Evolutionary conservation across 768 basidiomycete species (phyloP), one percentile per base, ranked within the genome.

Genomic region (Lepiota subincarnata): DNA sequence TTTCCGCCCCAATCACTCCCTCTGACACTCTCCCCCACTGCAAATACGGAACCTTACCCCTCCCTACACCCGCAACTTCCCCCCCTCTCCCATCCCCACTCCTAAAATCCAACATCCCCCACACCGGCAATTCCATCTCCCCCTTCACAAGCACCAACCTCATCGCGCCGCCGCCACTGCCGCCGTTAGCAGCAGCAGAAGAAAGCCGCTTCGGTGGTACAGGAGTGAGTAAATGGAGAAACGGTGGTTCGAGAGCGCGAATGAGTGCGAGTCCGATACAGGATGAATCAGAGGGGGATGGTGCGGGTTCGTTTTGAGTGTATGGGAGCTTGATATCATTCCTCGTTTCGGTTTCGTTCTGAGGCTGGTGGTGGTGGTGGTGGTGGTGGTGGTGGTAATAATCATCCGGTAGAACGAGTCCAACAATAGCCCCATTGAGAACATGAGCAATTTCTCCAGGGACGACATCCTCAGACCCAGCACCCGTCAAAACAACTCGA

Each of bases 111-210:
- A 97, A 71, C 85, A 92, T 82, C 0, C 87, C 92, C 83, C 87
- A 88, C 0, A 93, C 72, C 0, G 94, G 94, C 0, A 97, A 68
- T 66, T 95, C 92, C 61, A 94, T 73, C 64, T 93, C 92, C 6
- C 94, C 94, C 66, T 89, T 93, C 42, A 96, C 83, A 2, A 96
- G 62, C 14, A 82, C 31, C 6, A 31, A 1, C 8, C 1, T 71
- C 3, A 80, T 64, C 2, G 63, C 69, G 19, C 62, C 64, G n/a
- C n/a, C n/a, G n/a, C n/a, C n/a, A n/a, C n/a, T n/a, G n/a, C n/a
- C n/a, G n/a, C n/a, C n/a, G n/a, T n/a, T n/a, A n/a, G n/a, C n/a
- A n/a, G n/a, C n/a, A n/a, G n/a, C n/a, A n/a, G n/a, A n/a, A n/a
- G 62, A 57, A 2, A 96, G 73, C 0, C 75, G 38, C 0, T 62